Evolutionary conservation across 148 eudicot genomes (phyloP), one percentile per base, ranked within the genome.

Genomic region (Nepenthes mirabilis): DNA sequence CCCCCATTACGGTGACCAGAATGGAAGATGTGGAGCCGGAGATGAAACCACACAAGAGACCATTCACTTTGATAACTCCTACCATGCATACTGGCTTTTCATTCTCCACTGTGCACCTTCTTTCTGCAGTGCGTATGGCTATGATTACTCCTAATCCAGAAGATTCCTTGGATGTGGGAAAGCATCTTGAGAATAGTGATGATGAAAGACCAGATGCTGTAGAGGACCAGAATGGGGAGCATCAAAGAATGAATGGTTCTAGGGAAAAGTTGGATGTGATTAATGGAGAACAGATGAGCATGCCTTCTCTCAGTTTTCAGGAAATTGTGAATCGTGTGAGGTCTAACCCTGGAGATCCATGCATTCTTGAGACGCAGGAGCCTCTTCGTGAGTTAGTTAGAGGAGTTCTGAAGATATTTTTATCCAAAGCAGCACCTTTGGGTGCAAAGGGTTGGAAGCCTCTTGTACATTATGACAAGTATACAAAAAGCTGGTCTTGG

Each of bases 371-470:
- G 72, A 88, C 95, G 35, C 96, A 79, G 58, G 96, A 93, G 71
- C 98, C 98, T 55, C 98, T 93, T 71, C 88, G 79, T 66, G 98
- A 93, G 74, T 68, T 93, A 69, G 71, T 93, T 47, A 79, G 96
- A 74, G 98, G 98, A 56, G 98, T 84, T 60, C 70, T 93, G 70
- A 93, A 86, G 72, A 79, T 84, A 63, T 73, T 93, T 63, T 79
- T 85, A 35, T 86, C 95, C 55, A 86, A 72, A 77, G 77, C 98
- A 6, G 95, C 98, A 43, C 96, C 98, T 37, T 57, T 88, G 52
- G 91, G 95, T 52, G 98, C 98, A 58, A 93, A 88, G 77, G 89
- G 85, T 48, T 91, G 98, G 98, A 93, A 93, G 69, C 79, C 95
- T 36, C 87, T 93, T 50, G 90, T 79, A 14, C 57, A 66, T 8